A percentile compares a stretch with the other conserved stretches of the same genome.
These are phyloP conservation scores for barley (Hordeum vulgare) DNA, from an alignment of 176 grass and related monocot species.

Conservation along the genomic window DNA sequence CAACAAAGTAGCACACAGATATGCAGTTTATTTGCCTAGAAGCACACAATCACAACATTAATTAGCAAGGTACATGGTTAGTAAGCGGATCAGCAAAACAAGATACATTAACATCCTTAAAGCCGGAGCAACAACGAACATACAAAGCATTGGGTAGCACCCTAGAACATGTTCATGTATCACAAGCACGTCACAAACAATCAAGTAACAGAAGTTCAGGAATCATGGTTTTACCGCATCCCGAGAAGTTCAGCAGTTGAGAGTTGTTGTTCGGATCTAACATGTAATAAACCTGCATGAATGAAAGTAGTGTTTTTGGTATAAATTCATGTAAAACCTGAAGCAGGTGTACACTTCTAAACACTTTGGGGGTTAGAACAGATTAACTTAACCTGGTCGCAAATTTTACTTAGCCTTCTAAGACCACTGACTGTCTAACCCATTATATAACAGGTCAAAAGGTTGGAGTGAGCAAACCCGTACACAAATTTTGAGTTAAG, in stretches of 20 bases:
- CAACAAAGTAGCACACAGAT: not conserved
- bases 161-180: not conserved
- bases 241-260: slow-evolving; percentile 76
- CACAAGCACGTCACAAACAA: slow-evolving; percentile 1
- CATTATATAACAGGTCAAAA: not conserved
- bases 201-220: not conserved
- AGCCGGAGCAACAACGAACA: not conserved
- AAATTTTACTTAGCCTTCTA: not conserved
- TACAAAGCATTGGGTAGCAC: not conserved
- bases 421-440: not conserved
- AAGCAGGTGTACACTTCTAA: not conserved
- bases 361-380: not conserved
- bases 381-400: not conserved
- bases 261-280: slow-evolving; percentile 60
- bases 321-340: not conserved
- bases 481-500: not conserved
- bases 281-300: slow-evolving; percentile 97
- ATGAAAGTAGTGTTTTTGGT: slow-evolving; percentile 1
- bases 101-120: not conserved
- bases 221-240: slow-evolving; percentile 71
- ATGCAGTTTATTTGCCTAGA: not conserved
- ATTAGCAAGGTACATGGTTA: not conserved
- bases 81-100: not conserved
- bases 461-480: not conserved
- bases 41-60: not conserved